Base-by-base conservation (phyloP, 140 eudicot genomes). In the Ambrosia hybrid region DNA sequence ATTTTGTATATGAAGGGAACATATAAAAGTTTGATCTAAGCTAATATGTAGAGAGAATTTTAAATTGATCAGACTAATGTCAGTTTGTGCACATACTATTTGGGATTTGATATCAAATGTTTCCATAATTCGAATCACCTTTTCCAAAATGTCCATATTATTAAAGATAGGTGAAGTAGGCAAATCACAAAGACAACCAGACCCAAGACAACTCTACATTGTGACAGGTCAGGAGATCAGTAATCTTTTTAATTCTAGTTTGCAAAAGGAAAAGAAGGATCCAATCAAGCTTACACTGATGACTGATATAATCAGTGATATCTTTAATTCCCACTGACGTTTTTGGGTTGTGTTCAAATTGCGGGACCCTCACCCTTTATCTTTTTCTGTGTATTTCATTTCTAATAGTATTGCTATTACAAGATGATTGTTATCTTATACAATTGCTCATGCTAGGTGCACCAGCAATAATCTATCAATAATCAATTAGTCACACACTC, bases 391-490 rank as follows among this genome's bases (percentile, higher is more conserved):
- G 34, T 55, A 65, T 52, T 41, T 65, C 48, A 16, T 41, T 74
- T 52, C 56, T 52, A 33, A 7, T 11, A 61, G 63, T 73, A 16
- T 8, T 9, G 59, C 53, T 62, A 51, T 12, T 51, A 17, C 43
- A 39, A 74, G 34, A 55, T 13, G 4, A 21, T 51, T 4, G 6
- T 64, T 17, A 51, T 41, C 6, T 56, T 14, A 53, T 8, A 43
- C 38, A 26, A 55, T 49, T 63, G 43, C 58, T 55, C 60, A 60
- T 55, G 57, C 67, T 38, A 75, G 58, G 67, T 65, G 71, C 38
- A 39, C 68, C 59, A 43, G 43, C 5, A 26, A 7, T 72, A 59
- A 58, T 26, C 36, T 9, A 72, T 56, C 80, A 57, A 58, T 33
- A 57, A 45, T 57, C 39, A 43, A 9, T 7, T 6, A 43, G 9